These are phyloP conservation scores for Filosporella fistucella DNA, from an alignment of 495 filamentous ascomycete species.

Conservation along the genomic window DNA sequence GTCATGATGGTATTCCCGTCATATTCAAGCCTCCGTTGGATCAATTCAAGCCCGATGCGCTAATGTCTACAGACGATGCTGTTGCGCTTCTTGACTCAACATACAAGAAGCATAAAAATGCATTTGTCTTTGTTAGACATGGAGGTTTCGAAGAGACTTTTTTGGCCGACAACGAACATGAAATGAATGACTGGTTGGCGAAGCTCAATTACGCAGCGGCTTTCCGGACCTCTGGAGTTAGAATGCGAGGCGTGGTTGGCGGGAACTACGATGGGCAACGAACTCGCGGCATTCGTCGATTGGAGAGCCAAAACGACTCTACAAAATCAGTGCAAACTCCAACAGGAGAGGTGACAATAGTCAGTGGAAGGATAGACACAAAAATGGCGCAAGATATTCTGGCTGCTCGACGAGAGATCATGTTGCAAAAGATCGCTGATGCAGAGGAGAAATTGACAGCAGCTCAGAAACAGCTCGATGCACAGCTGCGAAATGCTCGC, in stretches of 20 bases:
- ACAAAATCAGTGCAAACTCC: conserved; percentile 60
- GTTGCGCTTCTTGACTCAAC: conserved; percentile 81
- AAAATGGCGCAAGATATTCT: conserved; percentile 82
- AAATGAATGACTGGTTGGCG: conserved; percentile 96
- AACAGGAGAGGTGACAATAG: conserved; percentile 63
- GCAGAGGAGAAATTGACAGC: conserved; percentile 72
- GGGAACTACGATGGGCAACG: conserved; percentile 81
- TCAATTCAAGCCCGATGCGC: conserved; percentile 85
- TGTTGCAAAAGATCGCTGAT: conserved; percentile 77
- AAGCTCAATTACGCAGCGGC: conserved; percentile 96
- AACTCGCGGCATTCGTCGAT: conserved; percentile 64
- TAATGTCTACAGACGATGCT: conserved; percentile 88
- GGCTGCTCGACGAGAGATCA: conserved; percentile 72
- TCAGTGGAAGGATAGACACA: conserved; percentile 65
- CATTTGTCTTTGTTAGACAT: conserved; percentile 86
- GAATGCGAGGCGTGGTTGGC: conserved; percentile 81
- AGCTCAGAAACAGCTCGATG: conserved; percentile 73
- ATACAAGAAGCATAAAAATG: conserved; percentile 96
- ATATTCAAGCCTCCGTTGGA: conserved; percentile 86
- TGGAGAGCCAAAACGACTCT: conserved; percentile 48
- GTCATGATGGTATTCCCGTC: conserved; percentile 62
- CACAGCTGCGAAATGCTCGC: conserved; percentile 82
- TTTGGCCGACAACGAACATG: conserved; percentile 78
- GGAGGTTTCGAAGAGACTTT: conserved; percentile 88
- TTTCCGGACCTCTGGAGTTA: conserved; percentile 87